Evolutionary conservation across 1,284 basidiomycete genomes (phyloP).

Genomic region (Fistulina hepatica): DNA sequence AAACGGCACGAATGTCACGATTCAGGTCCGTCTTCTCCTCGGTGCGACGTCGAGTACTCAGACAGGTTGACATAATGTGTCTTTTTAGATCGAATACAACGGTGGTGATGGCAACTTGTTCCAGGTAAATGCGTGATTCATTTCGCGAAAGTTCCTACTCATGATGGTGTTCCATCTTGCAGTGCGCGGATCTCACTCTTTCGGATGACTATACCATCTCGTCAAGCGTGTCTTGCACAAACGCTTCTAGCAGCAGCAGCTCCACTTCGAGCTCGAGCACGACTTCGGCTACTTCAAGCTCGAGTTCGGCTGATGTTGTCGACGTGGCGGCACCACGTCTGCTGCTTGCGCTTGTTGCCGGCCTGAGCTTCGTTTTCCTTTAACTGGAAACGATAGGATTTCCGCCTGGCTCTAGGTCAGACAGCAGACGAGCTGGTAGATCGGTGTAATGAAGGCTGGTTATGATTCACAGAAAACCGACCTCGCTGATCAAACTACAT

Average conservation of each 20-base stretch:
- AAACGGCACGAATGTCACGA: constrained; percentile 47
- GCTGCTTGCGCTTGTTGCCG: too few relatives aligned
- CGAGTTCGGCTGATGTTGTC: too few relatives aligned
- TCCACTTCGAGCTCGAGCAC: not conserved
- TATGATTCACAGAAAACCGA: too few relatives aligned
- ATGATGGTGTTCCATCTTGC: not conserved
- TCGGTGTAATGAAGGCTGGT: too few relatives aligned
- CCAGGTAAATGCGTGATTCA: constrained; percentile 34
- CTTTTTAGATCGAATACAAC: constrained; percentile 36
- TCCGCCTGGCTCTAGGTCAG: too few relatives aligned
- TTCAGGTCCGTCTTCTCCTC: constrained; percentile 37
- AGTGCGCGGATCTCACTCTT: constrained; percentile 68
- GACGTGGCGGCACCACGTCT: too few relatives aligned
- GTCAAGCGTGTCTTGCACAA: constrained; percentile 24
- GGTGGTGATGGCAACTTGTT: constrained; percentile 60
- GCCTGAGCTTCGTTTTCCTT: too few relatives aligned
- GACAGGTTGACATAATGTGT: not conserved
- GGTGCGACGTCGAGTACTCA: not conserved
- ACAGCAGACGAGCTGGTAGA: too few relatives aligned
- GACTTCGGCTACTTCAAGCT: too few relatives aligned
- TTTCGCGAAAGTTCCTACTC: not conserved
- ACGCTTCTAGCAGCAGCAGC: constrained; percentile 10
- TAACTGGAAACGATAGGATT: too few relatives aligned
- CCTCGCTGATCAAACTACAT: too few relatives aligned
- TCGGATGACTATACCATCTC: constrained; percentile 33